These are phyloP conservation scores for Wallacemonas sp. DNA, from an alignment of 208 protist genomes.

Conservation along the genomic window DNA sequence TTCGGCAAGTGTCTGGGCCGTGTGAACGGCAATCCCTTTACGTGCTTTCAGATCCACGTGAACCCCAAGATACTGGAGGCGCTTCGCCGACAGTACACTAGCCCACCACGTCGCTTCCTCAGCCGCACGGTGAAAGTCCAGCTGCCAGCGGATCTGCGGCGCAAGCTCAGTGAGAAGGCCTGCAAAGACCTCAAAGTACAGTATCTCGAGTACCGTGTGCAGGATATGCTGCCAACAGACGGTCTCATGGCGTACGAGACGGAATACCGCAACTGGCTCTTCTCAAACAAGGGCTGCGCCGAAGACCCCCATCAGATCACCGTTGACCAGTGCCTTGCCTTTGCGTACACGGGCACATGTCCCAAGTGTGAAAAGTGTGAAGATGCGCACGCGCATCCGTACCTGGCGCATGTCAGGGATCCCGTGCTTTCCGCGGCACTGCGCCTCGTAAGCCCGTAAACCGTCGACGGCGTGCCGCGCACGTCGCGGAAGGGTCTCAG, in stretches of 20 bases:
- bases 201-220: constrained; percentile 60
- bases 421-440: constrained; percentile 38
- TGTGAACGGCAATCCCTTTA: constrained; percentile 37
- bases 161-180: constrained; percentile 39
- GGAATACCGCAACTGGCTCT: constrained; percentile 52
- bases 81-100: constrained; percentile 44
- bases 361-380: constrained; percentile 32
- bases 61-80: constrained; percentile 43
- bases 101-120: constrained; percentile 44
- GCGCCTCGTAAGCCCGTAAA: constrained; percentile 9
- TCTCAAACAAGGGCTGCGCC: constrained; percentile 29
- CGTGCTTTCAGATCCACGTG: constrained; percentile 63
- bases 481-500: too few relatives aligned
- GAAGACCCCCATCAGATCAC: constrained; percentile 27
- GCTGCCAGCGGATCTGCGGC: constrained; percentile 41
- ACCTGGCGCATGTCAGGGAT: constrained; percentile 46
- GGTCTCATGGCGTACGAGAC: constrained; percentile 51
- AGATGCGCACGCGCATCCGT: constrained; percentile 40
- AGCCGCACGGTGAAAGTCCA: constrained; percentile 49
- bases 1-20: constrained; percentile 54
- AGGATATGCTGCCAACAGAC: constrained; percentile 35
- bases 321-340: constrained; percentile 37
- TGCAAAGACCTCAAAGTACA: constrained; percentile 57
- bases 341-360: constrained; percentile 40
- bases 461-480: too few relatives aligned